Evolutionary conservation across 129 eudicot genomes (phyloP).

Genomic region (Glebionis coronaria): DNA sequence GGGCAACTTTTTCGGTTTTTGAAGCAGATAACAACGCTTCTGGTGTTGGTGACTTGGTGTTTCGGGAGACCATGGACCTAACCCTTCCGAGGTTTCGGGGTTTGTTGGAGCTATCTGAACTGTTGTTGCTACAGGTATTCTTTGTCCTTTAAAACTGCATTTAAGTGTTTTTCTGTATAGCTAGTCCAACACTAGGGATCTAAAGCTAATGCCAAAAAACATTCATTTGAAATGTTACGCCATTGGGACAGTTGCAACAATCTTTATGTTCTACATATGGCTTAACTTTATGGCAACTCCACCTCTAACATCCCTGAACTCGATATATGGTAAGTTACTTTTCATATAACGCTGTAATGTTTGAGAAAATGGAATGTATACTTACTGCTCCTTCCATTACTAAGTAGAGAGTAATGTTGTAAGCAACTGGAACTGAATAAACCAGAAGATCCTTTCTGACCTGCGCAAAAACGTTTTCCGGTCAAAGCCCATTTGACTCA

Average conservation of each 20-base stretch:
- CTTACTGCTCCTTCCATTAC: neutral
- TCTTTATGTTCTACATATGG: slow-evolving; percentile 64
- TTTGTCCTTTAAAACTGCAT: neutral
- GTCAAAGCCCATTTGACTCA: no score
- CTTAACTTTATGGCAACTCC: slow-evolving; percentile 86
- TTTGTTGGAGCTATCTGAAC: slow-evolving; percentile 91
- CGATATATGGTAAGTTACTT: slow-evolving; percentile 53
- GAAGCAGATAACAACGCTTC: slow-evolving; percentile 54
- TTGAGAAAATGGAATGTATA: neutral
- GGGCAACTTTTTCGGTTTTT: slow-evolving; percentile 51
- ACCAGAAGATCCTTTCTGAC: no score
- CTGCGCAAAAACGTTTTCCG: no score
- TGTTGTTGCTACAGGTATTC: slow-evolving; percentile 69
- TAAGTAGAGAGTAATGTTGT: neutral
- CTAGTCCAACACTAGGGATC: neutral
- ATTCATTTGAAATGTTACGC: slow-evolving; percentile 19
- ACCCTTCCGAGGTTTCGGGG: slow-evolving; percentile 88
- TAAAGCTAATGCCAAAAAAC: neutral
- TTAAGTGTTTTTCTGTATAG: neutral
- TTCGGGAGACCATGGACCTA: slow-evolving; percentile 83
- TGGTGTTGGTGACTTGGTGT: slow-evolving; percentile 49
- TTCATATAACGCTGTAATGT: neutral
- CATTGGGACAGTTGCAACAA: slow-evolving; percentile 56
- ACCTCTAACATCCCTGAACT: slow-evolving; percentile 67
- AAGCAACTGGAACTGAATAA: neutral